Percentiles rank a stretch among this genome's conserved stretches.
These are phyloP conservation scores for Fusarium transvaalense DNA, from an alignment of 2,329 filamentous ascomycete genomes.

Conservation along the genomic window DNA sequence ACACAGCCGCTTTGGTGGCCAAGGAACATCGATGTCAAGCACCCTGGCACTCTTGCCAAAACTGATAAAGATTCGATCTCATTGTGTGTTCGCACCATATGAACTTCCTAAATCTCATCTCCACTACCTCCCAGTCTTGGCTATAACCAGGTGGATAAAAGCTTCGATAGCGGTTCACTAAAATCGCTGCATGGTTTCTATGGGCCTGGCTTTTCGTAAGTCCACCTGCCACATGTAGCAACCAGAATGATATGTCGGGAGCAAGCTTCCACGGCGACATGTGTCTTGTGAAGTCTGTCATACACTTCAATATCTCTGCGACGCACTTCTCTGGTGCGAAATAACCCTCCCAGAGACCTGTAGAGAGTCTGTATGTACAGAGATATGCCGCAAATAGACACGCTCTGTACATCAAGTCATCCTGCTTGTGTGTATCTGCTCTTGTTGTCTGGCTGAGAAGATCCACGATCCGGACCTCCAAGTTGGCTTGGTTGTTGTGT, in stretches of 20 bases:
- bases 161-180: not conserved
- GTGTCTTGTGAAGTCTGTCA: not conserved
- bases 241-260: not conserved
- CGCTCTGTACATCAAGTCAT: constrained; percentile 3
- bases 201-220: not conserved
- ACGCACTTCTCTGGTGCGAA: not conserved
- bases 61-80: rapidly evolving
- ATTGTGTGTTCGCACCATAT: constrained; percentile 2
- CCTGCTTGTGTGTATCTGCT: too few species aligned
- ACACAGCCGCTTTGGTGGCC: too few species aligned
- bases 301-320: not conserved
- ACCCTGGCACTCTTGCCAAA: constrained; percentile 1
- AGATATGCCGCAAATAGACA: constrained; percentile 18
- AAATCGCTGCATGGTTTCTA: rapidly evolving
- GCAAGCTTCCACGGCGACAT: constrained; percentile 19
- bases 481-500: constrained; percentile 6
- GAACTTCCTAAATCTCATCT: not conserved
- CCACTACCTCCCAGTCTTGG: not conserved
- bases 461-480: constrained; percentile 10
- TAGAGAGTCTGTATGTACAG: constrained; percentile 16
- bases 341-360: constrained; percentile 3
- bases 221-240: not conserved
- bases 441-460: not conserved
- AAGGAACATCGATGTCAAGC: not conserved
- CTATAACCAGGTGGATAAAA: not conserved